phyloP scores from a whole-genome alignment of 768 basidiomycete genomes.

The Daedaleopsis nitida region DNA sequence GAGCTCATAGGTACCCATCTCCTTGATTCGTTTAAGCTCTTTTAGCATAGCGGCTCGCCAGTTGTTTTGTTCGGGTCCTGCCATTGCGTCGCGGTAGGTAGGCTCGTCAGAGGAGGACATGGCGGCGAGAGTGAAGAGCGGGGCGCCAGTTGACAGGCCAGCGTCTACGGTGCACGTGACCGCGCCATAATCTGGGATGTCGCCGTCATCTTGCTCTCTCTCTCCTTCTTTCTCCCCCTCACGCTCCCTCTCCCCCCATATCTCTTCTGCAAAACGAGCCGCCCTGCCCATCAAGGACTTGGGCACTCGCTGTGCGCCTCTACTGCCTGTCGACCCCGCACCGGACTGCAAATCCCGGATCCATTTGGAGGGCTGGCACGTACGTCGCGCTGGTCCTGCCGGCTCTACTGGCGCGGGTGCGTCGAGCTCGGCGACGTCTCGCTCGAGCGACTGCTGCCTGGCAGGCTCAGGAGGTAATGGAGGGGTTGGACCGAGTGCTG shows the following conservation, averaged over 20 bases:
- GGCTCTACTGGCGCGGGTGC: neutral
- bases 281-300: neutral
- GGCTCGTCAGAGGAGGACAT: too few species aligned
- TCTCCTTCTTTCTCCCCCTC: neutral
- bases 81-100: neutral
- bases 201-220: neutral
- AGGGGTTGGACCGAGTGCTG: neutral
- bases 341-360: conserved; percentile 3
- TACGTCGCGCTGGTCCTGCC: neutral
- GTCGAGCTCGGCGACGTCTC: neutral
- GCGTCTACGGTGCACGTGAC: neutral
- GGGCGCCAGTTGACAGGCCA: too few species aligned
- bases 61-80: neutral
- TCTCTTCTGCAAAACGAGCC: neutral
- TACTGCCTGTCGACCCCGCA: neutral
- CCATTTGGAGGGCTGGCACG: neutral
- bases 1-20: conserved; percentile 8
- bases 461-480: neutral
- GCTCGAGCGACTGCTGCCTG: neutral
- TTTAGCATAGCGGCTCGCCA: conserved; percentile 13
- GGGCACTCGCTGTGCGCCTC: conserved; percentile 1
- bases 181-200: neutral
- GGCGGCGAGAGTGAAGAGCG: too few species aligned
- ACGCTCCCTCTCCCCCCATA: neutral
- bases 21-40: conserved; percentile 10